A percentile compares a stretch with the other conserved stretches of the same genome.
Evolutionary conservation across 2,329 filamentous ascomycete species (phyloP).

Genomic region (Neoscytalidium dimidiatum): DNA sequence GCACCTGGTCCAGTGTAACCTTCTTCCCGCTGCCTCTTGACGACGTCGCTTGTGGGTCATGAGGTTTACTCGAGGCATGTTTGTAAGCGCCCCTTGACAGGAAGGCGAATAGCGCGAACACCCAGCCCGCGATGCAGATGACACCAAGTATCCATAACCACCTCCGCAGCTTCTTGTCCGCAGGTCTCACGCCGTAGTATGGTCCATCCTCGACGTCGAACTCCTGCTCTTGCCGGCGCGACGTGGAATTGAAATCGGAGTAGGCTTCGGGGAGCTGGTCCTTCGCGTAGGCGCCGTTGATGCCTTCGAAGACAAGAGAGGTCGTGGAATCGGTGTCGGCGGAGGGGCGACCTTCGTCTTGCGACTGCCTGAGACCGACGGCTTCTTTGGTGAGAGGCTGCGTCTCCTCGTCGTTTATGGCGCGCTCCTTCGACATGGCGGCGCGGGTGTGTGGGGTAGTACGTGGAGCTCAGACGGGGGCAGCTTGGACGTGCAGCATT

Average conservation of each 20-base stretch:
- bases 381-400: conserved; percentile 44
- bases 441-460: conserved; percentile 12
- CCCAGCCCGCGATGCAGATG: conserved; percentile 68
- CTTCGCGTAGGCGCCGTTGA: conserved; percentile 57
- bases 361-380: conserved; percentile 31
- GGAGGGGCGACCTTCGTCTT: conserved; percentile 53
- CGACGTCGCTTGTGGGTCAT: conserved; percentile 67
- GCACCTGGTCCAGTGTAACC: conserved; percentile 71
- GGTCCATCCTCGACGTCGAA: conserved; percentile 55
- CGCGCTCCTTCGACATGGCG: conserved; percentile 35
- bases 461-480: conserved; percentile 4
- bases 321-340: conserved; percentile 80
- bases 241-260: conserved; percentile 41
- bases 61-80: conserved; percentile 63
- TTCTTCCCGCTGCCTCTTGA: conserved; percentile 68
- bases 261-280: conserved; percentile 37
- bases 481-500: conserved; percentile 1
- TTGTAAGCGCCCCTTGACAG: conserved; percentile 66
- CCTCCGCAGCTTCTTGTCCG: conserved; percentile 67
- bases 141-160: conserved; percentile 62
- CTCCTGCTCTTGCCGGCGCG: conserved; percentile 50
- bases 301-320: conserved; percentile 77
- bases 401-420: conserved; percentile 46
- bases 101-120: conserved; percentile 67
- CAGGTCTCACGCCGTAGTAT: conserved; percentile 49